These are phyloP conservation scores for Lepraria neglecta DNA, from an alignment of 495 filamentous ascomycete species.

Conservation along the genomic window DNA sequence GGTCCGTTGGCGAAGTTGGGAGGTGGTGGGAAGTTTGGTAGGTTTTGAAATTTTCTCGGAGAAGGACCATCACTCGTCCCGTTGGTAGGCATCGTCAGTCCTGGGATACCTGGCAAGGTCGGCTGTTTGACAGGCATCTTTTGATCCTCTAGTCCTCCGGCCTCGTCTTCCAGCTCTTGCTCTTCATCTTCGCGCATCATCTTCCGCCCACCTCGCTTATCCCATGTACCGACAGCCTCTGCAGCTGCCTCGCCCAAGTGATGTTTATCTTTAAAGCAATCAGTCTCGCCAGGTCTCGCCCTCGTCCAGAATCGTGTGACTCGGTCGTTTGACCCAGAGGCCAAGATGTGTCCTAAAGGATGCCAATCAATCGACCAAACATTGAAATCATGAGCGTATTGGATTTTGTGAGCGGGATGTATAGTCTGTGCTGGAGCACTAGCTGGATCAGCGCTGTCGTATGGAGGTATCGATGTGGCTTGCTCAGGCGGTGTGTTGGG, in stretches of 20 bases:
- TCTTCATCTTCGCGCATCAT: conserved; percentile 88
- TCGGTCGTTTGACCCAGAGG: conserved; percentile 97
- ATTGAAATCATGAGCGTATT: conserved; percentile 83
- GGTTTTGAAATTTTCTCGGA: conserved; percentile 41
- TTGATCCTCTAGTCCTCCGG: conserved; percentile 89
- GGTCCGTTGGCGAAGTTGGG: conserved; percentile 22
- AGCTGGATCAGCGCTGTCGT: conserved; percentile 71
- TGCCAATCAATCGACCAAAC: conserved; percentile 99
- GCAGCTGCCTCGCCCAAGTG: conserved; percentile 92
- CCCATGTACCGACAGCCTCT: conserved; percentile 88
- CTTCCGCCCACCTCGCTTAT: conserved; percentile 66
- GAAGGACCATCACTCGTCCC: conserved; percentile 35
- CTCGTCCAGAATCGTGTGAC: conserved; percentile 95
- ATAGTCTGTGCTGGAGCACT: conserved; percentile 78
- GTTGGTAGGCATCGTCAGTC: conserved; percentile 33
- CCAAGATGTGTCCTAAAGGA: conserved; percentile 88
- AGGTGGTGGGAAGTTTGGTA: conserved; percentile 44
- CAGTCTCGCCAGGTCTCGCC: conserved; percentile 75
- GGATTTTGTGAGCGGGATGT: conserved; percentile 75
- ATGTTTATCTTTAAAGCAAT: conserved; percentile 79
- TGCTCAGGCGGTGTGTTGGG: conserved; percentile 71
- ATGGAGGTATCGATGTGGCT: conserved; percentile 63
- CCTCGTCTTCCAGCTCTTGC: conserved; percentile 86
- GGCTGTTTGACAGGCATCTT: conserved; percentile 59
- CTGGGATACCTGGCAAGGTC: conserved; percentile 49